Percentiles rank a stretch among this genome's conserved stretches.
Evolutionary conservation across 805 yeast genomes (phyloP).

Genomic region (Candida morakotiae): DNA sequence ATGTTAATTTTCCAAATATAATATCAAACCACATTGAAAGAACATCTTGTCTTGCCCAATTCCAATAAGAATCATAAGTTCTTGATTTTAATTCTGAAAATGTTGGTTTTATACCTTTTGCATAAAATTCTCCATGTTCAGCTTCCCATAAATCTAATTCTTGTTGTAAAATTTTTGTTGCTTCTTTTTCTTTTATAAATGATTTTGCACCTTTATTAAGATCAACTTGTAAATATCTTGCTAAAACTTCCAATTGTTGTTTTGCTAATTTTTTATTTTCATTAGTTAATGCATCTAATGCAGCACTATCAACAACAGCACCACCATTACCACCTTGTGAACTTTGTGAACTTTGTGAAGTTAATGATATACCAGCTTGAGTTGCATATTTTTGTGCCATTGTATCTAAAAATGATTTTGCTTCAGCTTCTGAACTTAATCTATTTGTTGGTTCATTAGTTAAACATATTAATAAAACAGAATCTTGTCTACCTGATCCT

Average conservation of each 20-base stretch:
- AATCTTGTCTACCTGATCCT: conserved; percentile 91
- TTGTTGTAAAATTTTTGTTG: conserved; percentile 74
- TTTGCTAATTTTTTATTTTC: conserved; percentile 67
- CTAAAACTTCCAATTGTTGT: conserved; percentile 85
- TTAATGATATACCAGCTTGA: conserved; percentile 69
- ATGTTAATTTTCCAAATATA: conserved; percentile 86
- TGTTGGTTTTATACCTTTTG: conserved; percentile 84
- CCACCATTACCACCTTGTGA: conserved; percentile 66
- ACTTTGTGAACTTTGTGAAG: conserved; percentile 56
- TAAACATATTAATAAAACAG: conserved; percentile 76
- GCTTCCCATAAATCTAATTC: conserved; percentile 90
- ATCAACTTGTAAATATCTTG: conserved; percentile 91
- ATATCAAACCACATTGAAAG: conserved; percentile 91
- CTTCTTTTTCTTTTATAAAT: conserved; percentile 77
- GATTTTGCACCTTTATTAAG: conserved; percentile 87
- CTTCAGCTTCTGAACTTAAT: conserved; percentile 82
- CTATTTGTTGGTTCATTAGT: conserved; percentile 90
- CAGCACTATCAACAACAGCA: conserved; percentile 91
- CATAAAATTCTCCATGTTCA: conserved; percentile 84
- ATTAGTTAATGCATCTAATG: conserved; percentile 76
- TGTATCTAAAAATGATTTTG: conserved; percentile 82
- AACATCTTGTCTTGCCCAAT: conserved; percentile 99
- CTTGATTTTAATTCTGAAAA: conserved; percentile 93
- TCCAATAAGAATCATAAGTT: conserved; percentile 97
- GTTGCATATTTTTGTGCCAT: conserved; percentile 84